Evolutionary conservation across 306 rosid species (phyloP).

Genomic region (Carpinus viminea): DNA sequence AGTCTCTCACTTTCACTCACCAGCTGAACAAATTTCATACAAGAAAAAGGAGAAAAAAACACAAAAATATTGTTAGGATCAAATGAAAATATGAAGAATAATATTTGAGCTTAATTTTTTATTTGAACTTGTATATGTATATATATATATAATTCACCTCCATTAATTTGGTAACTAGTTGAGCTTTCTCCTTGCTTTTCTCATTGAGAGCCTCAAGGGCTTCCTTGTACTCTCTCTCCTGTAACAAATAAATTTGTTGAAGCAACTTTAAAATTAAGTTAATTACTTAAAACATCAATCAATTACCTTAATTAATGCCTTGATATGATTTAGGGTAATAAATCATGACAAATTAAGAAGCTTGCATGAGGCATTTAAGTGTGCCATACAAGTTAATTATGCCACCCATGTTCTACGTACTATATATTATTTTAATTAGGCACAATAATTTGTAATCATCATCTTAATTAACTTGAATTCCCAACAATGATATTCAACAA

Average conservation of each 20-base stretch:
- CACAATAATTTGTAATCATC: neutral
- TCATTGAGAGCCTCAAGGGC: conserved; percentile 89
- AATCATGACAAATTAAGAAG: neutral
- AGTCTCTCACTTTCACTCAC: conserved; percentile 77
- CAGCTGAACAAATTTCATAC: conserved; percentile 29
- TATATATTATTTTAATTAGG: too few relatives aligned
- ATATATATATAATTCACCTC: conserved; percentile 33
- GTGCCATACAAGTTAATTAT: neutral
- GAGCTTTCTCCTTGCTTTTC: conserved; percentile 85
- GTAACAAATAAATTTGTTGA: conserved; percentile 19
- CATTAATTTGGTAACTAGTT: conserved; percentile 46
- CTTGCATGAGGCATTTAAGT: neutral
- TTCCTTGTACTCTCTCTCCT: conserved; percentile 95
- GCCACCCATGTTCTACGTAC: neutral
- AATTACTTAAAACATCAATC: neutral
- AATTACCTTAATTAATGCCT: neutral
- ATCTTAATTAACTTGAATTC: neutral
- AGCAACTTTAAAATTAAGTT: neutral
- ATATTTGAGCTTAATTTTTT: too few relatives aligned
- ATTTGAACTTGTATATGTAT: neutral
- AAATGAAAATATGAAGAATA: neutral
- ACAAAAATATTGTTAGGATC: neutral
- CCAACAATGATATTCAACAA: neutral
- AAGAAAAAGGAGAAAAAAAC: neutral
- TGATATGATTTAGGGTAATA: neutral